Evolutionary conservation across 2,329 filamentous ascomycete genomes (phyloP), one percentile per base, ranked within the genome.

Genomic region (Arthroderma uncinatum): DNA sequence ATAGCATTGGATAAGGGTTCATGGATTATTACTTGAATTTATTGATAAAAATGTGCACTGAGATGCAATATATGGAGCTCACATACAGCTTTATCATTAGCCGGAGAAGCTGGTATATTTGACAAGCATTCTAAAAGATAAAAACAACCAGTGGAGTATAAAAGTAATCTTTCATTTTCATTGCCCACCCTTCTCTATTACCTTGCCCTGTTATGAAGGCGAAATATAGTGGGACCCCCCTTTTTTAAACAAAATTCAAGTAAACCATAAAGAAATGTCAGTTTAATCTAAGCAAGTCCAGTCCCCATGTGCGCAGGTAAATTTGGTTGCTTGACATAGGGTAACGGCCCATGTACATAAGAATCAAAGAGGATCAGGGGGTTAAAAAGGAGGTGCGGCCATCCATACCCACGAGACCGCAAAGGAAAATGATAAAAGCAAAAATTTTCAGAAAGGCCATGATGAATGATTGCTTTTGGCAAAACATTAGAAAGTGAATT

Each of bases 221-320:
- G 5, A 47, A 42, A 44, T 14, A 44, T 14, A 36, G 25, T 5
- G 37, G 40, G 52, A 30, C 54, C 48, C 25, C 39, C 54, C 54
- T 40, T 57, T 52, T 55, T 44, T 50, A 39, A 59, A 39, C 6
- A 59, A 30, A 30, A 53, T 30, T 48, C n/a, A 33, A 59, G 16
- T 25, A 48, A 50, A 21, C 33, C 42, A 42, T 34, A 30, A 53
- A 39, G 12, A 42, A 25, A 30, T 25, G 19, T 30, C 47, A 50
- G 25, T 50, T 50, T 50, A 50, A 33, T 50, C 47, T 50, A 50
- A 30, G 28, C 47, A 50, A 19, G n/a, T n/a, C 47, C 25, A 33
- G 28, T 33, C 28, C 47, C 47, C 47, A 9, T 16, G 47, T 19
- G 25, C 25, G 47, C 47, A 33, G 5, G 25, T 12, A n/a, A n/a